These are phyloP conservation scores for Fusarium sp. DNA, from an alignment of 2,329 filamentous ascomycete species.

Conservation along the genomic window DNA sequence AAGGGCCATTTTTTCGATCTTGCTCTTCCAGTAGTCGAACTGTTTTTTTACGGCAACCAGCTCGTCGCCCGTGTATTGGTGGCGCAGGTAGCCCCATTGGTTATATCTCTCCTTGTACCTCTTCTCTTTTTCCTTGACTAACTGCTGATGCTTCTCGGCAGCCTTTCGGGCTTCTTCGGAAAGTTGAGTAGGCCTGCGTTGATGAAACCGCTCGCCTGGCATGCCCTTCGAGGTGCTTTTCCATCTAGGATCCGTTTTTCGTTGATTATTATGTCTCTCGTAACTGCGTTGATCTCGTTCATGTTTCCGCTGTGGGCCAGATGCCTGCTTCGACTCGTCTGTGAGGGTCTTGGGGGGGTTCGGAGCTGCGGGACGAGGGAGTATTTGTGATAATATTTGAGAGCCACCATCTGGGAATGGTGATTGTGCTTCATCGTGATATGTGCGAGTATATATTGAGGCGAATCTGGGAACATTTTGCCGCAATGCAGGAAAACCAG, in stretches of 20 bases:
- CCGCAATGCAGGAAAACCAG: constrained; percentile 32
- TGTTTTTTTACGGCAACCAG: constrained; percentile 35
- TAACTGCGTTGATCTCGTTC: background rate
- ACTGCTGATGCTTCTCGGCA: constrained; percentile 12
- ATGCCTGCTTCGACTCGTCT: constrained; percentile 1
- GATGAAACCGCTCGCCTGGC: background rate
- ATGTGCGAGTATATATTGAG: constrained; percentile 25
- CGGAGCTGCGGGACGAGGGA: constrained; percentile 14
- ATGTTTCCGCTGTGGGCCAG: background rate
- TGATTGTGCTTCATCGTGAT: constrained; percentile 19
- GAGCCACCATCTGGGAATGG: constrained; percentile 9
- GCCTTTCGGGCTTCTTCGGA: constrained; percentile 9
- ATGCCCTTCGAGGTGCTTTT: background rate
- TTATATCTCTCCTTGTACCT: constrained; percentile 29
- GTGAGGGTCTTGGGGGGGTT: constrained; percentile 14
- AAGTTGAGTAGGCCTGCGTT: constrained; percentile 1
- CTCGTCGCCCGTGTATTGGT: constrained; percentile 46
- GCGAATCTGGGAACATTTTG: constrained; percentile 5
- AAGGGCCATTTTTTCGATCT: constrained; percentile 41
- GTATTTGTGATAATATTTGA: constrained; percentile 41
- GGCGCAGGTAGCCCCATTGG: constrained; percentile 54
- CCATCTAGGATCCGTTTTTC: background rate
- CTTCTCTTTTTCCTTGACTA: constrained; percentile 8
- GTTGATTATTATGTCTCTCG: background rate
- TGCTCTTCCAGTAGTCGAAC: constrained; percentile 52